Evolutionary conservation across 2,329 filamentous ascomycete genomes (phyloP).

Genomic region (Aspergillus jensenii): DNA sequence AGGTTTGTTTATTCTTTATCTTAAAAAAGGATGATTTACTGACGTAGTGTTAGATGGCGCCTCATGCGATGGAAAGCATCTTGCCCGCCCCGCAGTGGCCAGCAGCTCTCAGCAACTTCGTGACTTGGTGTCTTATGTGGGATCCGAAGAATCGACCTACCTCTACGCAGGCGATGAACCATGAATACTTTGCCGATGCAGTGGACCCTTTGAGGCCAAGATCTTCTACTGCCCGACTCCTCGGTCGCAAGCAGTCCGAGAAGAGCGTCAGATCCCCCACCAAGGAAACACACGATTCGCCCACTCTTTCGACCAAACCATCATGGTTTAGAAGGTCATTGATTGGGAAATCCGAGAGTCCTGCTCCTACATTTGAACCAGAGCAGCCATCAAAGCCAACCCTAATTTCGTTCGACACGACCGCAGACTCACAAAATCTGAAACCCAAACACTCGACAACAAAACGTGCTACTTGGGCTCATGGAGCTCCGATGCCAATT

Average conservation of each 20-base stretch:
- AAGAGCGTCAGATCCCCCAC: conserved; percentile 62
- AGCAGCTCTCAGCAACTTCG: conserved; percentile 80
- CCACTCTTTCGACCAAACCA: conserved; percentile 72
- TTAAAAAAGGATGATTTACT: neutral
- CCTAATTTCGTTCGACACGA: conserved; percentile 42
- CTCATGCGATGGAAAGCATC: conserved; percentile 93
- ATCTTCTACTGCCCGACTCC: conserved; percentile 77
- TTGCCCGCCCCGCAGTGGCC: conserved; percentile 91
- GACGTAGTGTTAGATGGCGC: conserved; percentile 71
- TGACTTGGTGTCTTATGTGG: conserved; percentile 99
- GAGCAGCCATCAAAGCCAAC: conserved; percentile 40
- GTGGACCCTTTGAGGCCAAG: conserved; percentile 90
- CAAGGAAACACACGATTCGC: conserved; percentile 61
- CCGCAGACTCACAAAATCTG: conserved; percentile 44
- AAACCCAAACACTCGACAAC: conserved; percentile 60
- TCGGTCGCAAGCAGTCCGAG: conserved; percentile 89
- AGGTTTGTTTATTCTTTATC: conserved; percentile 43
- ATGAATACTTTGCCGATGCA: conserved; percentile 92
- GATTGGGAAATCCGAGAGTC: conserved; percentile 73
- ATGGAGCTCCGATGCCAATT: conserved; percentile 88
- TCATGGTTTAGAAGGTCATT: conserved; percentile 98
- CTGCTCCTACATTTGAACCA: conserved; percentile 56
- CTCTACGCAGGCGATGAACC: conserved; percentile 87
- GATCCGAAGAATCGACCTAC: conserved; percentile 90
- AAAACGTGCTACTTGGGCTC: conserved; percentile 93